Evolutionary conservation across 2,329 filamentous ascomycete genomes (phyloP), one percentile per base, ranked within the genome.

Genomic region (Diaporthe sp.): DNA sequence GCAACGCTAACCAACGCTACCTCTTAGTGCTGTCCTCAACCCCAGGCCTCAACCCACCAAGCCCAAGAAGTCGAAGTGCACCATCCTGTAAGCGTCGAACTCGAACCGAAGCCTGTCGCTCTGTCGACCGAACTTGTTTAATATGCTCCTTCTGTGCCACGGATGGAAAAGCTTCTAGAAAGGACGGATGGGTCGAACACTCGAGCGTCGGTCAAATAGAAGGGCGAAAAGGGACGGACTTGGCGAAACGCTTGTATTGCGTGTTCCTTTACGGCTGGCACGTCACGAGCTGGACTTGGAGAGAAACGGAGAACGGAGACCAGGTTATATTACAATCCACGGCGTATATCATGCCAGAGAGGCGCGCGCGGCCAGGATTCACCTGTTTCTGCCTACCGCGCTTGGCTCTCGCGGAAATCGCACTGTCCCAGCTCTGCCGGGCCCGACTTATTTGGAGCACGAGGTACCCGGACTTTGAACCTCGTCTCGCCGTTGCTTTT

Each of bases 31-130:
- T 77, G 93, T 95, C 67, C 87, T 95, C 77, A 94, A 92, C 85
- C 93, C 93, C 75, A 88, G 90, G 80, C 91, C 91, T 28, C 85
- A 89, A 78, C 81, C 85, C 42, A 86, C 84, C 75, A 90, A 92
- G 87, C 85, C 88, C 81, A 93, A 93, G 87, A 90, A 90, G 84
- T 86, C 86, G 79, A 93, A 93, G 87, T 94, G 93, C 87, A 89
- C 89, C 63, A 92, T 95, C 81, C 88, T 95, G 84, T 95, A 90
- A 85, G 83, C 78, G 68, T 73, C 61, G 60, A 76, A 75, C 22
- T 49, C 71, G 72, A 78, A n/a, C 42, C 65, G 44, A 68, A 68
- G 39, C 51, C 25, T 42, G 39, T 57, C 60, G 70, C 70, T 51
- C 63, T 63, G 72, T 72, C 73, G 57, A 67, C 57, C 25, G 63